phyloP scores from a whole-genome alignment of 179 eudicot genomes.

The Silene vulgaris region DNA sequence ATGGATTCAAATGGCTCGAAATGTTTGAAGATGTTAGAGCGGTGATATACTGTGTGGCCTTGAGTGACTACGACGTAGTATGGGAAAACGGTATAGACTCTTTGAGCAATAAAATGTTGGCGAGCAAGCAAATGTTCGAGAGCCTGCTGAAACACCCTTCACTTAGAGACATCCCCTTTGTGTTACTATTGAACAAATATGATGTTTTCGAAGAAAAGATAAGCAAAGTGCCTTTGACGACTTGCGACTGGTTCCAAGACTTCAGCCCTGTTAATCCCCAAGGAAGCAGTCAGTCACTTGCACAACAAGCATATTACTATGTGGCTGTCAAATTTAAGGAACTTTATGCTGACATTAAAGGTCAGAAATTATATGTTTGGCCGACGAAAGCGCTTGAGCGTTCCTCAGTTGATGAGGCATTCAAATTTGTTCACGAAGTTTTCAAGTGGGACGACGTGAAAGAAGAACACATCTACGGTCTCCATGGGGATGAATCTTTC shows the following conservation, averaged over 20 bases:
- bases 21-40: slow-evolving; percentile 11
- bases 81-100: background rate
- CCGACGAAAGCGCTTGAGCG: background rate
- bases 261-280: background rate
- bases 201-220: slow-evolving; percentile 8
- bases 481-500: background rate
- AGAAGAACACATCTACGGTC: background rate
- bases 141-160: background rate
- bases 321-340: slow-evolving; percentile 9
- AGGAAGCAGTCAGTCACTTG: slow-evolving; percentile 3
- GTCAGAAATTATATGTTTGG: background rate
- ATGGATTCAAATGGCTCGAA: slow-evolving; percentile 2
- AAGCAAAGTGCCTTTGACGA: background rate
- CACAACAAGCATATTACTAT: background rate
- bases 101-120: background rate
- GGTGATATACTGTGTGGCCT: background rate
- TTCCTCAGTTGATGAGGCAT: background rate
- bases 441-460: slow-evolving; percentile 5
- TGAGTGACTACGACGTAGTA: background rate
- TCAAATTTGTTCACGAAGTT: background rate
- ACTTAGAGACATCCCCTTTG: background rate
- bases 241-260: slow-evolving; percentile 6
- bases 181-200: background rate
- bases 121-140: background rate
- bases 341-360: background rate